Percentiles rank a stretch among this genome's conserved stretches.
Evolutionary conservation across 495 filamentous ascomycete species (phyloP).

Genomic region (Lasiosphaeria hispida): DNA sequence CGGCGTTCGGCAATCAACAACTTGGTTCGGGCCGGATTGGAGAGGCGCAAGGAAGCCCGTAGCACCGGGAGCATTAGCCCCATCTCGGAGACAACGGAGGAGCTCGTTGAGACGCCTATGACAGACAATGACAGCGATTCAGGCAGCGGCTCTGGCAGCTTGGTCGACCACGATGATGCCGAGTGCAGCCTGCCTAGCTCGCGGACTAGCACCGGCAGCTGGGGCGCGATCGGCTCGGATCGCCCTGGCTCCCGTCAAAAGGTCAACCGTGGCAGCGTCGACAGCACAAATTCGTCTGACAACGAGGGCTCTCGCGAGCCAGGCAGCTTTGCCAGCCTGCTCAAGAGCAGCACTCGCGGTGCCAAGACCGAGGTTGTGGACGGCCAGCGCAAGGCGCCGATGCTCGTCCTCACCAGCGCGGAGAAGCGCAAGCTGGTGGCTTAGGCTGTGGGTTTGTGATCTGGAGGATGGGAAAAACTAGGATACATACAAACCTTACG

Average conservation of each 20-base stretch:
- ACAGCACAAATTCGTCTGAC: slow-evolving; percentile 58
- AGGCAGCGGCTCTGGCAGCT: slow-evolving; percentile 73
- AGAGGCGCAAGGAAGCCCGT: slow-evolving; percentile 68
- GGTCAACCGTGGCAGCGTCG: slow-evolving; percentile 57
- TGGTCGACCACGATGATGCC: slow-evolving; percentile 65
- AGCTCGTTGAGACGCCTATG: slow-evolving; percentile 63
- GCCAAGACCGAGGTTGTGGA: slow-evolving; percentile 46
- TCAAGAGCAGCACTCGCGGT: slow-evolving; percentile 52
- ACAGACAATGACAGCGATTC: slow-evolving; percentile 81
- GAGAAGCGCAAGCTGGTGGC: slow-evolving; percentile 74
- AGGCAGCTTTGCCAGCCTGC: slow-evolving; percentile 56
- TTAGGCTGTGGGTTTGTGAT: slow-evolving; percentile 8
- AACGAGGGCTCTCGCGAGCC: slow-evolving; percentile 30
- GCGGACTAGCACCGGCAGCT: slow-evolving; percentile 66
- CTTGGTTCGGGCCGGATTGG: slow-evolving; percentile 83
- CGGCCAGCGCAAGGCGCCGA: slow-evolving; percentile 74
- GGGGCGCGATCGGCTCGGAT: slow-evolving; percentile 82
- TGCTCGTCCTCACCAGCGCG: slow-evolving; percentile 82
- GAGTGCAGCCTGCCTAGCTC: slow-evolving; percentile 70
- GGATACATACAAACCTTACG: slow-evolving; percentile 26
- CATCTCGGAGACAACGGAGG: slow-evolving; percentile 76
- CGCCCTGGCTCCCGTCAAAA: slow-evolving; percentile 59
- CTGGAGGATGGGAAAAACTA: slow-evolving; percentile 9
- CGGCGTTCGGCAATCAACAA: slow-evolving; percentile 89
- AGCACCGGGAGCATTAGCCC: slow-evolving; percentile 81